Base-by-base conservation (phyloP, 2,329 filamentous ascomycete genomes). In the Penicillium brevicompactum region DNA sequence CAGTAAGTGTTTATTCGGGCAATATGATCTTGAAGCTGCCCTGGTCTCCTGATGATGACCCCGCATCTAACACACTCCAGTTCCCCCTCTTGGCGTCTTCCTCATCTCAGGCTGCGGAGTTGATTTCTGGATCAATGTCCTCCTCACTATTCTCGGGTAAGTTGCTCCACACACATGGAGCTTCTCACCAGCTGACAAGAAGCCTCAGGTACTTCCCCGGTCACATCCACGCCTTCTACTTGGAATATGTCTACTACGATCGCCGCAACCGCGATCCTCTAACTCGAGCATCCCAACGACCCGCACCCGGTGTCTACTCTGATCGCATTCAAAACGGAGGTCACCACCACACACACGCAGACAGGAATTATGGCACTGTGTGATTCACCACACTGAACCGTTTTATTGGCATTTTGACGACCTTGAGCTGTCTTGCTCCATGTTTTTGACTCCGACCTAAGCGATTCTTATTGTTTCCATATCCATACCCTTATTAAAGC, bases 161-260 rank as follows among this genome's bases (percentile, higher is more conserved):
- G 80, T 68, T 5, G 3, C 16, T 46, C 37, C 27, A 18, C 22
- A 41, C 41, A 42, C 22, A 16, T 22, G 30, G 7, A 11, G 11
- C 11, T 3, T 11, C 30, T 53, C 27, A n/a, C 51, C 53, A 51
- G 53, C 55, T 56, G 34, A 60, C 40, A 22, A 41, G n/a, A 2
- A 31, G 7, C 30, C 49, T 30, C 56, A 85, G 84, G n/a, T 90
- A 87, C 71, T 74, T 94, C 48, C 90, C 90, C 0, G 91, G 90
- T 7, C 87, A 91, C 63, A 83, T 93, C 41, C 87, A 92, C 70
- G 89, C 89, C 42, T 92, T 92, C 73, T 94, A 92, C 71, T 63
- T 91, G 58, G 86, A 92, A 74, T 95, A 92, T 71, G 80, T 95
- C 59, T 96, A 92, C 77, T 93, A 88, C 73, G 84, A 90, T 66